phyloP scores from a whole-genome alignment of 192 early-diverging fungal genomes.

The Mortierella hygrophila region DNA sequence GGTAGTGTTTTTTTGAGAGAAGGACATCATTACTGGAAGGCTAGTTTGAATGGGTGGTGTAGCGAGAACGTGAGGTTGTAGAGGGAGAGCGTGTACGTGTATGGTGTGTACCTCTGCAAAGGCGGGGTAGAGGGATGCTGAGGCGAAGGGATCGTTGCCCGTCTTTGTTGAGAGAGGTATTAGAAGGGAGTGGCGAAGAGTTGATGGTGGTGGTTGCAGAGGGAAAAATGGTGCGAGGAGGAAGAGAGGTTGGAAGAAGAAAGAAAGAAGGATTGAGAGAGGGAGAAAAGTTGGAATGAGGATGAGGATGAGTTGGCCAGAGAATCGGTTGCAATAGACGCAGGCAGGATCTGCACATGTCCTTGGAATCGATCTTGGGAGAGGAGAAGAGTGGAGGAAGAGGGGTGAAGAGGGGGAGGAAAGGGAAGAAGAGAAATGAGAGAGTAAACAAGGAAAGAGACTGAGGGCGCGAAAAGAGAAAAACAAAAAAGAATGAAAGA shows the following conservation, averaged over 20 bases:
- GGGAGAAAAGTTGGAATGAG: background rate
- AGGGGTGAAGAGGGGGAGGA: background rate
- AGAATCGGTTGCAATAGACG: conserved; percentile 7
- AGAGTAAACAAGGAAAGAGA: background rate
- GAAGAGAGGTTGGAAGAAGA: background rate
- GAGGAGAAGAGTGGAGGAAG: background rate
- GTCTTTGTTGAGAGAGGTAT: background rate
- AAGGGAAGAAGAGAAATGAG: background rate
- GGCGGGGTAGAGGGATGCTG: background rate
- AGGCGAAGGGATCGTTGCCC: background rate
- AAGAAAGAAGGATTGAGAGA: background rate
- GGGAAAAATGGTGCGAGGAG: background rate
- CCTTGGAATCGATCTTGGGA: background rate
- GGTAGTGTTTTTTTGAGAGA: background rate
- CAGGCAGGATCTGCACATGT: conserved; percentile 2
- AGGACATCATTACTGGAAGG: background rate
- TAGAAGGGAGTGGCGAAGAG: no score
- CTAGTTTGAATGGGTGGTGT: background rate
- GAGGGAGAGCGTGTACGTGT: background rate
- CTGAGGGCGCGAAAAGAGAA: background rate
- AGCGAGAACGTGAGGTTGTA: background rate
- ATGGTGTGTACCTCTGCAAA: conserved; percentile 7
- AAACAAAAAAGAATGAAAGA: background rate
- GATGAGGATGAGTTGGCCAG: background rate
- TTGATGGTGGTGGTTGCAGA: no score